These are phyloP conservation scores for Quercus dentata DNA, from an alignment of 306 rosid species.

Conservation along the genomic window DNA sequence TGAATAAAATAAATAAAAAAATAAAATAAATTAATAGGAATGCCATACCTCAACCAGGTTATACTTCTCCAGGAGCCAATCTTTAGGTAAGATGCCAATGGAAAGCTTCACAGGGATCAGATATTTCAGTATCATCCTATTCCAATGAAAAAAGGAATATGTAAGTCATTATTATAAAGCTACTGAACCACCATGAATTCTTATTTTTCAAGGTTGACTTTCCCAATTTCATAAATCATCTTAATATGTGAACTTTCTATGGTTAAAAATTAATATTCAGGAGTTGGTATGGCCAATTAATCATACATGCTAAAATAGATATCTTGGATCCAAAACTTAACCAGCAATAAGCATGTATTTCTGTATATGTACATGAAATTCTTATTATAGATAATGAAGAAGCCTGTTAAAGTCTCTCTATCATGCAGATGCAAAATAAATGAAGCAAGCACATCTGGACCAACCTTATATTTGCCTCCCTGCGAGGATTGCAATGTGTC, in stretches of 20 bases:
- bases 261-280: neutral
- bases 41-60: slow-evolving; percentile 74
- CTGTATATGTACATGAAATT: neutral
- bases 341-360: slow-evolving; percentile 8
- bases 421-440: slow-evolving; percentile 28
- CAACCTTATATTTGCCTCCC: slow-evolving; percentile 95
- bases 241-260: neutral
- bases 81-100: slow-evolving; percentile 81
- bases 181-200: too few relatives aligned
- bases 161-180: slow-evolving; percentile 1
- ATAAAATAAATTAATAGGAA: neutral
- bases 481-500: slow-evolving; percentile 72
- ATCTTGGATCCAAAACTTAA: neutral
- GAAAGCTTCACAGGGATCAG: slow-evolving; percentile 98
- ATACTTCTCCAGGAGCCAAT: slow-evolving; percentile 65
- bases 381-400: slow-evolving; percentile 1
- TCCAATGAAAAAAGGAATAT: slow-evolving; percentile 17
- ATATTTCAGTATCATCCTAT: slow-evolving; percentile 90
- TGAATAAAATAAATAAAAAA: neutral
- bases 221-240: neutral
- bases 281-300: neutral
- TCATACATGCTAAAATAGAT: neutral
- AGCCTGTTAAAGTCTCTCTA: slow-evolving; percentile 7
- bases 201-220: neutral
- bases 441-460: slow-evolving; percentile 50